Conservation (phyloP, 352 stramenopile species). For the Phytopythium ostracodes region DNA sequence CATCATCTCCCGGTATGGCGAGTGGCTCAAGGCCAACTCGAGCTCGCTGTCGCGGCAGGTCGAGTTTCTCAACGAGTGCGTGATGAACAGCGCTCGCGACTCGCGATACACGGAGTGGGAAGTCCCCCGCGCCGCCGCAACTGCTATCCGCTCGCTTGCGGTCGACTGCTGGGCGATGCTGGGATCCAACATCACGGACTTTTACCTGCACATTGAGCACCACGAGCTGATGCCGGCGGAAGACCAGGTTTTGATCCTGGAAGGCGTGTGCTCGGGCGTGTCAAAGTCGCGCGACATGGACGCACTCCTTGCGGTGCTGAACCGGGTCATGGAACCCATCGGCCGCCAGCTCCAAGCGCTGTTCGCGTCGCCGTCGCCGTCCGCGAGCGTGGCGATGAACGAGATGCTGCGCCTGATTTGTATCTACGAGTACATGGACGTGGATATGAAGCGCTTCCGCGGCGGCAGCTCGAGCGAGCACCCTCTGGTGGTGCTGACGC, state of each 20-base stretch:
- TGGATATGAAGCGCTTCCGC: constrained; percentile 26
- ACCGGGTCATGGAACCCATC: constrained; percentile 68
- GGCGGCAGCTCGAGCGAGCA: constrained; percentile 15
- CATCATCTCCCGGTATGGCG: constrained; percentile 77
- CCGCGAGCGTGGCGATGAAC: constrained; percentile 42
- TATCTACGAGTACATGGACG: constrained; percentile 74
- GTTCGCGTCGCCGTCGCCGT: constrained; percentile 32
- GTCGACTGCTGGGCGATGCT: constrained; percentile 77
- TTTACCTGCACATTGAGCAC: constrained; percentile 76
- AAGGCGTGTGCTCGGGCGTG: constrained; percentile 70
- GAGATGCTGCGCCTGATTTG: constrained; percentile 81
- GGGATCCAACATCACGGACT: constrained; percentile 59
- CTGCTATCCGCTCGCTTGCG: constrained; percentile 65
- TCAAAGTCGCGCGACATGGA: constrained; percentile 39
- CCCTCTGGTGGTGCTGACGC: constrained; percentile 66
- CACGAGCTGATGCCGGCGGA: constrained; percentile 65
- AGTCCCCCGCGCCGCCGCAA: constrained; percentile 61
- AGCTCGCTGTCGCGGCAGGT: constrained; percentile 50
- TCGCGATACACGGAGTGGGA: constrained; percentile 62
- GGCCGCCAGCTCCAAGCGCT: constrained; percentile 40
- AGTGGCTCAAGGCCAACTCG: constrained; percentile 59
- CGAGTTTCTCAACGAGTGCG: constrained; percentile 65
- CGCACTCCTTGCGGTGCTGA: constrained; percentile 42
- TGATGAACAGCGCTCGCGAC: constrained; percentile 51
- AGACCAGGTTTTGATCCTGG: constrained; percentile 82